phyloP scores from a whole-genome alignment of 2,329 filamentous ascomycete genomes.

The Cadophora luteo-olivacea region DNA sequence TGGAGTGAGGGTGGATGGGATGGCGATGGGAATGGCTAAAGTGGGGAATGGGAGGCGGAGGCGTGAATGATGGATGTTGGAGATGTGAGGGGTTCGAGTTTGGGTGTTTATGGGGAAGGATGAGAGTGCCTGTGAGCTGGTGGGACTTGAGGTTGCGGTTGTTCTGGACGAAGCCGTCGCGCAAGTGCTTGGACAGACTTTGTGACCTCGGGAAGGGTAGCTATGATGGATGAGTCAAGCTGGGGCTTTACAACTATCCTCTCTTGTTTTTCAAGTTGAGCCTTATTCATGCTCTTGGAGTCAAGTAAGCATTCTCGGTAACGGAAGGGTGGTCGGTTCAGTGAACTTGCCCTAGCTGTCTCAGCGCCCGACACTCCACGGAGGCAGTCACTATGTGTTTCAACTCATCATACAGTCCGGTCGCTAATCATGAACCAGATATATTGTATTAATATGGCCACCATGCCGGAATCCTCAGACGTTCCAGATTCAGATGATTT shows the following conservation, averaged over 20 bases:
- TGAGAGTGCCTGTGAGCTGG: not conserved
- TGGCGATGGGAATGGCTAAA: not conserved
- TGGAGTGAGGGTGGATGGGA: not conserved
- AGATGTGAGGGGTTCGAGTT: not conserved
- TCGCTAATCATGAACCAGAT: not conserved
- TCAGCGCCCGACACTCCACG: no score
- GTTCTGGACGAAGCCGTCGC: not conserved
- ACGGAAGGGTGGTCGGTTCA: not conserved
- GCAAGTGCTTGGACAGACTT: not conserved
- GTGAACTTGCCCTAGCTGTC: no score
- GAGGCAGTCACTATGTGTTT: no score
- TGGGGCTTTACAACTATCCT: not conserved
- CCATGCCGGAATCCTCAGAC: not conserved
- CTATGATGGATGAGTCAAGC: no score
- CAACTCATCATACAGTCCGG: not conserved
- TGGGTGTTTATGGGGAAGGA: not conserved
- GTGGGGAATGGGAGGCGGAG: not conserved
- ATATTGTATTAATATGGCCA: constrained; percentile 11
- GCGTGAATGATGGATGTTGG: not conserved
- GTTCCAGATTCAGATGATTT: constrained; percentile 5
- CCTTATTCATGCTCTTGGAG: not conserved
- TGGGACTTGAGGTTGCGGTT: not conserved
- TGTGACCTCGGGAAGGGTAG: no score
- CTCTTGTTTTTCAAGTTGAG: not conserved
- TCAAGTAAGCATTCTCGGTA: not conserved